Evolutionary conservation across 768 basidiomycete genomes (phyloP), one percentile per base, ranked within the genome.

Genomic region (Boletus tomentosulus): DNA sequence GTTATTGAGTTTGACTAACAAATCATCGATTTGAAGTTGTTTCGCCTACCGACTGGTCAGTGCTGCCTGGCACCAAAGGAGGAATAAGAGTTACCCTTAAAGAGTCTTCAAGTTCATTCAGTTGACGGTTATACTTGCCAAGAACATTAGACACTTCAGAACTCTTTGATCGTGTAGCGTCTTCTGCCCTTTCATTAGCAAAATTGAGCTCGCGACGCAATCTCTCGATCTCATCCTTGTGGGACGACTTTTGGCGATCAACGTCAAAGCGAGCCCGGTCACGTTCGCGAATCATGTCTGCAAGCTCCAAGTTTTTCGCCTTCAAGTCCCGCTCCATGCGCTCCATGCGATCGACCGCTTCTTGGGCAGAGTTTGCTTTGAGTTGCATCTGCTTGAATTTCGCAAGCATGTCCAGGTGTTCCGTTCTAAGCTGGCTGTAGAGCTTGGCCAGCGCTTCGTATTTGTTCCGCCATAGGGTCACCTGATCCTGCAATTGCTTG

Each of bases 371-470:
- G 66, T 95, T 97, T 16, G 97, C 97, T 70, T 97, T 98, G 57
- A 98, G 81, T 68, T 98, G 95, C 81, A 98, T 82, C 60, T 90
- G 87, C 76, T 98, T 99, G 80, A 90, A 95, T 73, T 96, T 98
- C 58, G 88, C 83, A 50, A 99, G 83, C 85, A 98, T 90, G 57
- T 99, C 97, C 42, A 99, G 78, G 72, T 99, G 97, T 67, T 98
- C 97, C 30, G 92, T 89, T 50, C 97, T 89, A 10, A 99, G 84
- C 68, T 98, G 97, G 63, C 94, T 98, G 77, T 99, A 99, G 9
- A 99, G 82, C 71, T 98, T 99, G 42, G 97, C 97, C 54, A 99
- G 78, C 0, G 96, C 92, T 69, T 99, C 97, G 70, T 99, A 99
- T 73, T 99, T 99, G 76, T 92, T 95, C 52, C 93, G 87, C 97